Evolutionary conservation across 768 basidiomycete genomes (phyloP).

Genomic region (Symmetrospora coprosmae): DNA sequence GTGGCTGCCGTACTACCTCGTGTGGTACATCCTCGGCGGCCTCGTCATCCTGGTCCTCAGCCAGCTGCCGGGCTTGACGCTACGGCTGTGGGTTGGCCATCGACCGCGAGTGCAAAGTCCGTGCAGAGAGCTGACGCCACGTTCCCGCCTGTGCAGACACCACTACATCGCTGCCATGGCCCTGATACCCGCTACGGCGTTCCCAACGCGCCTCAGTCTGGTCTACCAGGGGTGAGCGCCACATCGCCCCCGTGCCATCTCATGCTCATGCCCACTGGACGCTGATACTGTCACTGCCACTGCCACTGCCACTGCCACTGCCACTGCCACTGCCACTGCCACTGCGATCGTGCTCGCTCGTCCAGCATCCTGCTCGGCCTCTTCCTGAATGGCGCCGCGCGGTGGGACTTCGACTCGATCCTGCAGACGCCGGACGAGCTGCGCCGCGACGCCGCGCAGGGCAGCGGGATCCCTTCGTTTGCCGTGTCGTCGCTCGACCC

Average conservation of each 20-base stretch:
- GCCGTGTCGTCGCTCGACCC: slow-evolving; percentile 56
- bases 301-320: neutral
- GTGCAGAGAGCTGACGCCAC: too few relatives aligned
- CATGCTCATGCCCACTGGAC: neutral
- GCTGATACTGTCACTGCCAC: neutral
- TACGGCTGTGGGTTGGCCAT: neutral
- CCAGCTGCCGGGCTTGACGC: slow-evolving; percentile 8
- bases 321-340: too few relatives aligned
- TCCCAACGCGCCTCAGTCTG: slow-evolving; percentile 64
- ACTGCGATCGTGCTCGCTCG: too few relatives aligned
- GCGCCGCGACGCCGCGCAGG: slow-evolving; percentile 54
- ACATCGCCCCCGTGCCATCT: too few relatives aligned
- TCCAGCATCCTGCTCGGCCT: slow-evolving; percentile 54
- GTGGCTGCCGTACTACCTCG: slow-evolving; percentile 60
- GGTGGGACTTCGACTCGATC: slow-evolving; percentile 66
- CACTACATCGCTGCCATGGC: slow-evolving; percentile 68
- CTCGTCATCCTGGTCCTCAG: neutral
- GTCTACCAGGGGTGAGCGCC: slow-evolving; percentile 51
- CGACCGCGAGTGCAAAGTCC: too few relatives aligned
- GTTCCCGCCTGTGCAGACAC: slow-evolving; percentile 48
- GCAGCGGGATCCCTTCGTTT: slow-evolving; percentile 56
- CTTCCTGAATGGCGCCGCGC: slow-evolving; percentile 57
- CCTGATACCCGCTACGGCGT: slow-evolving; percentile 62
- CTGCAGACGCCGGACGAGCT: slow-evolving; percentile 62
- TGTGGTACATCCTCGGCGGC: slow-evolving; percentile 48